These are phyloP conservation scores for Cerioporus squamosus DNA, from an alignment of 1,284 basidiomycete species.

Conservation along the genomic window DNA sequence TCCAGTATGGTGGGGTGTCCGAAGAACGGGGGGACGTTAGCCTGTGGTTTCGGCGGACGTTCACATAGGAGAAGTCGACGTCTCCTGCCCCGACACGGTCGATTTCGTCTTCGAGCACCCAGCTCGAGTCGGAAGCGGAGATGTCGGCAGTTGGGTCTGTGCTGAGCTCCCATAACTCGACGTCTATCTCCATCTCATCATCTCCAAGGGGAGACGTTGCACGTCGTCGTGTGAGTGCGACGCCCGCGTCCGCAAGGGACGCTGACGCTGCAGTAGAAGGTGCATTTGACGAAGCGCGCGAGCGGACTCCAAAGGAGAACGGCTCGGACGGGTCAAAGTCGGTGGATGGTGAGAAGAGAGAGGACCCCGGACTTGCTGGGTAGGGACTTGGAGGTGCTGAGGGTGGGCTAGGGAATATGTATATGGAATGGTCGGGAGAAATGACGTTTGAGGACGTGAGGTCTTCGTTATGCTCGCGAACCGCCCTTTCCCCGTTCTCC, in stretches of 20 bases:
- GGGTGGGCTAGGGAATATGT: constrained; percentile 40
- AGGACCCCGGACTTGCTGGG: constrained; percentile 33
- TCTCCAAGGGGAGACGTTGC: constrained; percentile 6
- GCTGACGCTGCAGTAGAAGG: neutral
- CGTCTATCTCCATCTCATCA: constrained; percentile 23
- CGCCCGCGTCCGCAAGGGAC: neutral
- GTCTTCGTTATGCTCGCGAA: neutral
- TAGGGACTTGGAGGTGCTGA: constrained; percentile 30
- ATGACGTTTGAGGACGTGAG: constrained; percentile 7
- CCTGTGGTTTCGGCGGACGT: neutral
- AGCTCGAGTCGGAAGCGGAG: constrained; percentile 24
- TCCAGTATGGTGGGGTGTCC: constrained; percentile 3
- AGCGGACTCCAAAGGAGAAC: constrained; percentile 12
- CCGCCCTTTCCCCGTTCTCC: neutral
- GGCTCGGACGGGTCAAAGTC: constrained; percentile 20
- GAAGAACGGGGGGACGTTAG: constrained; percentile 6
- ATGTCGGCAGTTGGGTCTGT: constrained; percentile 13
- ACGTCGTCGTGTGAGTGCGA: neutral
- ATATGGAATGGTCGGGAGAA: constrained; percentile 35
- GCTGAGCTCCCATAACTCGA: constrained; percentile 36
- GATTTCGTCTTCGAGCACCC: constrained; percentile 34
- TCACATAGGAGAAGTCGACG: constrained; percentile 7
- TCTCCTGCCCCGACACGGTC: constrained; percentile 28
- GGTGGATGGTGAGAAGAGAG: constrained; percentile 32
- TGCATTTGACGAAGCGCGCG: constrained; percentile 9